A percentile compares a stretch with the other conserved stretches of the same genome.
Conservation (phyloP, 371 early-diverging fungal genomes). For the Lichtheimia ramosa region DNA sequence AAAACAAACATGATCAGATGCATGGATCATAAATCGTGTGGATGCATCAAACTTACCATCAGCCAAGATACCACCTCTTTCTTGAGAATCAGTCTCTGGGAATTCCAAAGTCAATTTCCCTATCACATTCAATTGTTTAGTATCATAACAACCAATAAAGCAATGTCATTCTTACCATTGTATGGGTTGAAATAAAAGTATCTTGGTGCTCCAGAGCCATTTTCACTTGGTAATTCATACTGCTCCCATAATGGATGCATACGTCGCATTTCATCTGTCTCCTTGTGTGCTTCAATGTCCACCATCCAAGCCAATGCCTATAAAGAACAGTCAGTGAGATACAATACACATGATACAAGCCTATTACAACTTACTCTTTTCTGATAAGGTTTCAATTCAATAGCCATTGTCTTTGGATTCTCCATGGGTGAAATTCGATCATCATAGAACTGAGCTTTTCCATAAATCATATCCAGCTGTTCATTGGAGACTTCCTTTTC, state of each 20-base stretch:
- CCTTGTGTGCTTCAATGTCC: conserved; percentile 47
- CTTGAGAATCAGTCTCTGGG: conserved; percentile 51
- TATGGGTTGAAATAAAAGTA: conserved; percentile 68
- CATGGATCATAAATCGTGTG: too few relatives aligned
- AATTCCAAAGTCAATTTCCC: conserved; percentile 57
- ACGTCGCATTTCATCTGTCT: conserved; percentile 34
- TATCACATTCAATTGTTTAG: neutral
- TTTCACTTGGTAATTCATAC: conserved; percentile 42
- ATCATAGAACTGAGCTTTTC: conserved; percentile 60
- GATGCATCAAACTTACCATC: conserved; percentile 46
- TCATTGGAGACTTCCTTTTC: conserved; percentile 56
- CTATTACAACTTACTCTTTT: conserved; percentile 34
- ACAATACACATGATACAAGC: neutral
- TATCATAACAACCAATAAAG: neutral
- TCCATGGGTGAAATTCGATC: conserved; percentile 52
- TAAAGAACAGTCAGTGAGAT: neutral
- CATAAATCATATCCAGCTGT: conserved; percentile 63
- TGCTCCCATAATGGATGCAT: conserved; percentile 72
- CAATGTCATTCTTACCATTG: conserved; percentile 28
- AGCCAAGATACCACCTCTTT: conserved; percentile 74
- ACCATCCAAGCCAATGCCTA: conserved; percentile 65
- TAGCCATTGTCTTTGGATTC: conserved; percentile 46
- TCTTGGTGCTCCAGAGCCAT: conserved; percentile 12
- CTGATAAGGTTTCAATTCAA: conserved; percentile 66
- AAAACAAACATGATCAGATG: too few relatives aligned